Evolutionary conservation across 2,329 filamentous ascomycete species (phyloP).

Genomic region (Ophiocordyceps unilateralis): DNA sequence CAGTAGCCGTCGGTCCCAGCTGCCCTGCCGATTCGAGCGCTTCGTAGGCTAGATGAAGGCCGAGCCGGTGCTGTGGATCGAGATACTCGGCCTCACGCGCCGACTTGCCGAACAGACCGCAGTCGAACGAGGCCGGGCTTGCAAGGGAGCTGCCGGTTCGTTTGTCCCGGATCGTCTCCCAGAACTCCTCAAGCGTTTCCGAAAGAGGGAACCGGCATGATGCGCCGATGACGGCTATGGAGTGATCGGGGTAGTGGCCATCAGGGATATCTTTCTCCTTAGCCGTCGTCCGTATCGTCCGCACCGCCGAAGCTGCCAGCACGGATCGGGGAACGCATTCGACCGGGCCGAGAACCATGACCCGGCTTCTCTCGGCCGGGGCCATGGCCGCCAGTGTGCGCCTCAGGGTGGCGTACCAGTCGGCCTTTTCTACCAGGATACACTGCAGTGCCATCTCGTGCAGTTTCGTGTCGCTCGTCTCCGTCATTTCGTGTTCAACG

Average conservation of each 20-base stretch:
- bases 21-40: slow-evolving; percentile 8
- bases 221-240: slow-evolving; percentile 1
- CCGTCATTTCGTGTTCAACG: not conserved
- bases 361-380: not conserved
- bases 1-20: not conserved
- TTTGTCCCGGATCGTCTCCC: slow-evolving; percentile 2
- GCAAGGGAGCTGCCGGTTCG: slow-evolving; percentile 3
- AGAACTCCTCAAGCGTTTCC: slow-evolving; percentile 4
- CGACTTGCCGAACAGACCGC: slow-evolving; percentile 12
- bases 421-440: not conserved
- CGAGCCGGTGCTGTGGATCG: slow-evolving; percentile 16
- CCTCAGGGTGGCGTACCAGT: not conserved
- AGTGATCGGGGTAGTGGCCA: not conserved
- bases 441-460: slow-evolving; percentile 1
- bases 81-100: slow-evolving; percentile 11
- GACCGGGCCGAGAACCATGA: not conserved
- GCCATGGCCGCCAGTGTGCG: not conserved
- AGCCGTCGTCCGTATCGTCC: not conserved
- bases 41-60: slow-evolving; percentile 19
- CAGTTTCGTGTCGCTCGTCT: not conserved
- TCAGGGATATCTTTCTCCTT: not conserved
- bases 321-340: not conserved
- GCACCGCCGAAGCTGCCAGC: not conserved
- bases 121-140: slow-evolving; percentile 7
- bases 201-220: slow-evolving; percentile 1